Evolutionary conservation across 345 rosid species (phyloP), one percentile per base, ranked within the genome.

Genomic region (Brassica nigra): DNA sequence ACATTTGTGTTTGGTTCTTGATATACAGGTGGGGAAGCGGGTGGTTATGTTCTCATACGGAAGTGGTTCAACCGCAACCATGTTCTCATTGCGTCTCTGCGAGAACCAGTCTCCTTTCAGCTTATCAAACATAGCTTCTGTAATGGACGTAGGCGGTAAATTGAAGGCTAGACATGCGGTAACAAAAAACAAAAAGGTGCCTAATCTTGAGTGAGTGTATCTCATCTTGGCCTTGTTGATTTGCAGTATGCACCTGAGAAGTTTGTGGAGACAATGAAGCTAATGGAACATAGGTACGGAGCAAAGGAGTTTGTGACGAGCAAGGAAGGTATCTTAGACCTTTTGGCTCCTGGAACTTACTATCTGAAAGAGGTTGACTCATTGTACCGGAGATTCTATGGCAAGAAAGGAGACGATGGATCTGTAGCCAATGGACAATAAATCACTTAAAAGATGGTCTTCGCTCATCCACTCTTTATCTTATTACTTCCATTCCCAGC

Each of bases 231-330:
- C 4, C 1, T 62, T 79, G 66, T 68, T 62, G 37, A 3, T 65
- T 52, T 65, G 85, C 89, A 96, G 99, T 81, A 89, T 80, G 14
- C 83, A 37, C 97, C 98, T 0, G 97, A 87, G 88, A 92, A 92
- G 62, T 96, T 96, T 75, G 91, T 90, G 31, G 97, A 90, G 76
- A 89, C 88, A 4, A 63, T 96, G 97, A 86, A 93, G 86, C 87
- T 96, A 61, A 93, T 90, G 97, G 99, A 96, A 89, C 97, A 92
- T 61, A 87, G 99, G 76, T 96, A 96, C 9, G 99, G 99, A n/a
- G 94, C 88, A 54, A 96, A 92, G 76, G 98, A 89, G 90, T 93
- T 90, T n/a, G 88, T 89, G 84, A 96, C 99, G 3, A 93, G 86
- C 89, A 89, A 96, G 78, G 99, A 93, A 72, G 84, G 84, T 66